A percentile compares a stretch with the other conserved stretches of the same genome.
These are phyloP conservation scores for Serendipita sp. DNA, from an alignment of 768 basidiomycete species.

Conservation along the genomic window DNA sequence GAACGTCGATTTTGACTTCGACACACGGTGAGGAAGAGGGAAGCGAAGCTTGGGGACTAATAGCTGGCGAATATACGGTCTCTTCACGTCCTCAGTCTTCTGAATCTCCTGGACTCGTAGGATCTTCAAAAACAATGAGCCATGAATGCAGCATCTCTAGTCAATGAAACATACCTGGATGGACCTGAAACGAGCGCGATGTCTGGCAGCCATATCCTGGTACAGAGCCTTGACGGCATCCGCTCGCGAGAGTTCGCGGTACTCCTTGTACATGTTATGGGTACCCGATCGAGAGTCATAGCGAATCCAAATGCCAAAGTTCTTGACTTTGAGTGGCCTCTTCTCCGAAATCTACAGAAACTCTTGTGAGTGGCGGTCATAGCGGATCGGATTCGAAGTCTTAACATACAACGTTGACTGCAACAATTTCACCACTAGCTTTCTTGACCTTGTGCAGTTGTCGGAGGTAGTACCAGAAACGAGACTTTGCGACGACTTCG, in stretches of 20 bases:
- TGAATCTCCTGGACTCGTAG: constrained; percentile 93
- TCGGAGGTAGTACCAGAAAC: constrained; percentile 99
- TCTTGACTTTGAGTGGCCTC: constrained; percentile 97
- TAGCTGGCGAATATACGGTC: constrained; percentile 97
- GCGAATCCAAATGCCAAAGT: constrained; percentile 99
- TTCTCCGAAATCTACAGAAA: constrained; percentile 81
- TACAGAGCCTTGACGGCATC: constrained; percentile 94
- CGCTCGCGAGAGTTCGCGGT: constrained; percentile 86
- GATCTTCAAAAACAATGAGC: constrained; percentile 41
- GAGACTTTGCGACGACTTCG: constrained; percentile 96
- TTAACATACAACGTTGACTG: constrained; percentile 86
- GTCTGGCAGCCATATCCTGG: constrained; percentile 99
- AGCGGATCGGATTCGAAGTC: constrained; percentile 15
- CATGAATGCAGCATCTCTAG: not conserved
- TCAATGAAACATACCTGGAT: constrained; percentile 60
- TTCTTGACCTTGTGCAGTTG: constrained; percentile 99
- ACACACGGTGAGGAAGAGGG: constrained; percentile 86
- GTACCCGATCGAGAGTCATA: constrained; percentile 99
- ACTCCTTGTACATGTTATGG: constrained; percentile 99
- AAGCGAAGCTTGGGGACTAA: constrained; percentile 82
- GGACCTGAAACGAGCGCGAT: constrained; percentile 97
- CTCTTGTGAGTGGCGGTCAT: not conserved
- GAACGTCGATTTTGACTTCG: constrained; percentile 66
- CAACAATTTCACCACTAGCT: constrained; percentile 97
- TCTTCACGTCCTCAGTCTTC: constrained; percentile 81